These are phyloP conservation scores for Primulina huaijiensis DNA, from an alignment of 257 asterid genomes.

Conservation along the genomic window DNA sequence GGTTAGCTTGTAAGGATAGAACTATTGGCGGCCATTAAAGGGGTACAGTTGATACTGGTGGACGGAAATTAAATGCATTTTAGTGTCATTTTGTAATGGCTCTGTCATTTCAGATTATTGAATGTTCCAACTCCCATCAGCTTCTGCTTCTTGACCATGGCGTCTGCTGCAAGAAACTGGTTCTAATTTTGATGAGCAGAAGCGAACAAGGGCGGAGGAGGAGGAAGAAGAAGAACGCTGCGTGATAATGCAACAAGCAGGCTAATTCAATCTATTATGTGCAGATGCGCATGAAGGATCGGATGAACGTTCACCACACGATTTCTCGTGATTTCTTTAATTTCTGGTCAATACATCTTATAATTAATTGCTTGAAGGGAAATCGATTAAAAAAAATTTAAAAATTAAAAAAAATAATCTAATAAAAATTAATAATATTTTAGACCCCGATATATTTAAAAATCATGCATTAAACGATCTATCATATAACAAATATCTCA, in stretches of 20 bases:
- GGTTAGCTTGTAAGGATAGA: constrained; percentile 38
- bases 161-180: not conserved
- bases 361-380: too few species aligned
- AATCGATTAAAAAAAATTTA: too few species aligned
- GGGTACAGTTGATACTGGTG: constrained; percentile 47
- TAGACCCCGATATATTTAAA: too few species aligned
- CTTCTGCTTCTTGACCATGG: not conserved
- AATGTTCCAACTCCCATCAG: constrained; percentile 3
- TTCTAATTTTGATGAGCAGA: constrained; percentile 16
- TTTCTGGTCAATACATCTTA: too few species aligned
- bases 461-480: too few species aligned
- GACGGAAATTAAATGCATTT: constrained; percentile 32
- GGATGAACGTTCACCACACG: not conserved
- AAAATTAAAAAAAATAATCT: too few species aligned
- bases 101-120: constrained; percentile 17
- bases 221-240: not conserved
- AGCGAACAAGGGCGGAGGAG: not conserved
- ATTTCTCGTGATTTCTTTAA: not conserved
- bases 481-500: too few species aligned
- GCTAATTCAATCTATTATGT: not conserved
- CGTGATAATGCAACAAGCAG: not conserved
- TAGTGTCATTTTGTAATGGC: constrained; percentile 19
- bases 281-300: not conserved
- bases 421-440: too few species aligned
- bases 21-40: constrained; percentile 37